Evolutionary conservation across 352 stramenopile species (phyloP), one percentile per base, ranked within the genome.

Genomic region (Globisporangium ultimum): DNA sequence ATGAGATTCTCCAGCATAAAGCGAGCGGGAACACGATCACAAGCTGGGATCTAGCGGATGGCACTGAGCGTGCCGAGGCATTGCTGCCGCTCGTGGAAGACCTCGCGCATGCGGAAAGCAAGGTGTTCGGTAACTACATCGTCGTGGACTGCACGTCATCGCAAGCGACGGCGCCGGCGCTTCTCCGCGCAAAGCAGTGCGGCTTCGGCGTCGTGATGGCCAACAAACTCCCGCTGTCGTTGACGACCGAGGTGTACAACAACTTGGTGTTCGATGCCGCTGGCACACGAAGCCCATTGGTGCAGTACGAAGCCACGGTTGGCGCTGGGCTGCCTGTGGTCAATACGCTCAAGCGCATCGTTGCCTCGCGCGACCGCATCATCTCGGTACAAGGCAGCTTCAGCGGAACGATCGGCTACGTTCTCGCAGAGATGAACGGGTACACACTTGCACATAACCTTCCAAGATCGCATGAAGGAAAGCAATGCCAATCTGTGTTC

Each of bases 241-340:
- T 61, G 10, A 28, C 58, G 2, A 57, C 74, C 24, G 55, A 68
- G 17, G 43, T 70, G 12, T 89, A 87, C 53, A 47, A 70, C 21
- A 36, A 61, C 18, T 58, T 86, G 3, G 68, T 77, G 21, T 45
- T 47, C 21, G 47, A 58, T 28, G 48, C 48, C 17, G 52, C 47
- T 21, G 52, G 51, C 13, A 41, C 12, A 12, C 56, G 70, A n/a
- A 52, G 47, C 7, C 48, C 49, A 9, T 55, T 69, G 21, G 63
- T 84, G 15, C 61, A 76, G 15, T 82, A 84, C 64, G 78, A 87
- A 41, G 72, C 80, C 3, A 90, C 80, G 0, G 73, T 88, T 13
- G 80, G 80, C 38, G 80, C 82, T n/a, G 80, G 82, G 47, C 55
- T 92, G 1, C 82, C 82, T 1, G 72, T 87, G 12, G 53, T 92